Conservation (phyloP, 129 eudicot genomes). For the Pittosporum tobira region DNA sequence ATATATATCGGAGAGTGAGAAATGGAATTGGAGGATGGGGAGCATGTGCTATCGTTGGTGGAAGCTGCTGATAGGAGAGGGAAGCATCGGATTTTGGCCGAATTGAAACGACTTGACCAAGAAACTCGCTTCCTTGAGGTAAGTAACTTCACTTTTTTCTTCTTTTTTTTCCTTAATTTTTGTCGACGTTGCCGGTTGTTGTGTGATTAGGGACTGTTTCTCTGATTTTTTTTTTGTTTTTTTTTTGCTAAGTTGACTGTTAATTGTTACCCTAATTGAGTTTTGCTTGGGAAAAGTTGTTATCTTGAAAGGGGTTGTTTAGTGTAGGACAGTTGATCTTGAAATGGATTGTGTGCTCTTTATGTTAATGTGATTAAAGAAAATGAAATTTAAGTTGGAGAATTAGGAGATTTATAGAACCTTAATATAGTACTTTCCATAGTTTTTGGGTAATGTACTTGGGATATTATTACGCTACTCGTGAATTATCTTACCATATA, state of each 20-base stretch:
- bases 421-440: not conserved
- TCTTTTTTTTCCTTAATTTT: not conserved
- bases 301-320: too few species aligned
- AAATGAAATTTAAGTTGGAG: not conserved
- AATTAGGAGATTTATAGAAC: not conserved
- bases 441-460: too few species aligned
- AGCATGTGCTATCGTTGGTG: slow-evolving; percentile 15
- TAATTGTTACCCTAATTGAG: too few species aligned
- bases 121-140: slow-evolving; percentile 57
- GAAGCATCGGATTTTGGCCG: slow-evolving; percentile 67
- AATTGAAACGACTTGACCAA: slow-evolving; percentile 60
- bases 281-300: not conserved
- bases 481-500: too few species aligned
- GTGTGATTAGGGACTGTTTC: too few species aligned
- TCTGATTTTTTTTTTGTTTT: not conserved
- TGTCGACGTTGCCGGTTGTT: too few species aligned
- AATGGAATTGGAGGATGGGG: slow-evolving; percentile 31
- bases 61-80: slow-evolving; percentile 35
- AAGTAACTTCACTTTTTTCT: not conserved
- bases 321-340: too few species aligned
- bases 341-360: too few species aligned
- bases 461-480: too few species aligned
- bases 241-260: not conserved
- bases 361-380: too few species aligned
- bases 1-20: not conserved